A percentile compares a stretch with the other conserved stretches of the same genome.
These are phyloP conservation scores for Amylostereum chailletii DNA, from an alignment of 1,284 basidiomycete species.

Conservation along the genomic window DNA sequence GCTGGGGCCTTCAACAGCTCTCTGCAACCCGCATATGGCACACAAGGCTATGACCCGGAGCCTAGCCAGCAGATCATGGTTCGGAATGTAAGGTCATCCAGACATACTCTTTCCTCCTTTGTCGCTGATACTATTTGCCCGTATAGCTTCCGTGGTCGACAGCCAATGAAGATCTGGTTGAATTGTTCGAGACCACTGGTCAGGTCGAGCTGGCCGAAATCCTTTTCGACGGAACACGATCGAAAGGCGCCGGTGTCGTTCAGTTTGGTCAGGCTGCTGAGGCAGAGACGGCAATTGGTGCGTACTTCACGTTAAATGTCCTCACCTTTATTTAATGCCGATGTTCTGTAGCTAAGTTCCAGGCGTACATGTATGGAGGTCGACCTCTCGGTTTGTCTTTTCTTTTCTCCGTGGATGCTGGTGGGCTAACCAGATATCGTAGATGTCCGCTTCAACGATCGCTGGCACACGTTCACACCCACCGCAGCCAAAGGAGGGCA, in stretches of 20 bases:
- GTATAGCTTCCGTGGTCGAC: slow-evolving; percentile 93
- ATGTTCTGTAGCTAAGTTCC: slow-evolving; percentile 71
- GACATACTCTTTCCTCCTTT: background rate
- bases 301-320: background rate
- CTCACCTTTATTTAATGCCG: slow-evolving; percentile 42
- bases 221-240: slow-evolving; percentile 82
- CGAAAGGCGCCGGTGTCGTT: slow-evolving; percentile 91
- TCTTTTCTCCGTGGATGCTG: background rate
- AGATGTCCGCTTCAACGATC: slow-evolving; percentile 87
- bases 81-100: slow-evolving; percentile 67
- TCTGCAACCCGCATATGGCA: slow-evolving; percentile 12
- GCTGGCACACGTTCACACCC: slow-evolving; percentile 85
- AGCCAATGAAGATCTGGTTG: slow-evolving; percentile 96
- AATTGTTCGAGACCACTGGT: slow-evolving; percentile 96
- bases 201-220: slow-evolving; percentile 93
- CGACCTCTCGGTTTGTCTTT: slow-evolving; percentile 64
- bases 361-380: slow-evolving; percentile 86
- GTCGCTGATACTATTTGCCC: slow-evolving; percentile 4
- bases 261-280: slow-evolving; percentile 86
- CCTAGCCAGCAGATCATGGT: slow-evolving; percentile 97
- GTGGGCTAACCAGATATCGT: background rate
- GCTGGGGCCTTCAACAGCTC: slow-evolving; percentile 31
- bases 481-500: slow-evolving; percentile 80
- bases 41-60: slow-evolving; percentile 42
- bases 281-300: slow-evolving; percentile 89